A percentile compares a stretch with the other conserved stretches of the same genome.
phyloP scores from a whole-genome alignment of 2,329 filamentous ascomycete genomes.

The Paracoccidioides brasiliensis region DNA sequence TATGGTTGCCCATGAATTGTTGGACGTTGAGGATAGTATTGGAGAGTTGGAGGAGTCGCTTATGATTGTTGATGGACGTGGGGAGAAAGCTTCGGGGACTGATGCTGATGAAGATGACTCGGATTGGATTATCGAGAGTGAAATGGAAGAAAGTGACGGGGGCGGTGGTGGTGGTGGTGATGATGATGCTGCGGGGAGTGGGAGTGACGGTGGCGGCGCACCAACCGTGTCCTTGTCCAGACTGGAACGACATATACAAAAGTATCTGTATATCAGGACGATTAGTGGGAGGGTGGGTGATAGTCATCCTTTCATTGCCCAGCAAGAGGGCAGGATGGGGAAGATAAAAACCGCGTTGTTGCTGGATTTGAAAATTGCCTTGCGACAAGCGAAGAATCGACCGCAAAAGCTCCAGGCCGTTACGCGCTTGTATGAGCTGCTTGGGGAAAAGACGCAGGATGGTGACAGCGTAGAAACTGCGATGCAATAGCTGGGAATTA shows the following conservation, averaged over 20 bases:
- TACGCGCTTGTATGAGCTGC: slow-evolving; percentile 46
- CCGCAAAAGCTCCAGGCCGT: slow-evolving; percentile 40
- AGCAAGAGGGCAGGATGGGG: slow-evolving; percentile 42
- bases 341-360: slow-evolving; percentile 50
- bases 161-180: neutral
- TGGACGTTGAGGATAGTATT: slow-evolving; percentile 35
- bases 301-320: slow-evolving; percentile 50
- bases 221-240: slow-evolving; percentile 28
- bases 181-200: neutral
- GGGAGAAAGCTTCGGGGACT: slow-evolving; percentile 16
- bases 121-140: slow-evolving; percentile 12
- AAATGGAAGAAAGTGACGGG: neutral
- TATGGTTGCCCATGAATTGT: slow-evolving; percentile 41
- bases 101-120: slow-evolving; percentile 19
- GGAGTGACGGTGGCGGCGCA: slow-evolving; percentile 19
- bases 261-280: slow-evolving; percentile 44
- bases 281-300: slow-evolving; percentile 39
- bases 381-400: slow-evolving; percentile 41
- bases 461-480: slow-evolving; percentile 37
- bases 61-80: slow-evolving; percentile 45
- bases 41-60: slow-evolving; percentile 54
- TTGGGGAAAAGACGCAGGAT: slow-evolving; percentile 45
- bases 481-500: slow-evolving; percentile 34
- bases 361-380: slow-evolving; percentile 49
- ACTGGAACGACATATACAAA: slow-evolving; percentile 43